Evolutionary conservation across 805 yeast species (phyloP).

Genomic region (Schizosaccharomyces lindneri): DNA sequence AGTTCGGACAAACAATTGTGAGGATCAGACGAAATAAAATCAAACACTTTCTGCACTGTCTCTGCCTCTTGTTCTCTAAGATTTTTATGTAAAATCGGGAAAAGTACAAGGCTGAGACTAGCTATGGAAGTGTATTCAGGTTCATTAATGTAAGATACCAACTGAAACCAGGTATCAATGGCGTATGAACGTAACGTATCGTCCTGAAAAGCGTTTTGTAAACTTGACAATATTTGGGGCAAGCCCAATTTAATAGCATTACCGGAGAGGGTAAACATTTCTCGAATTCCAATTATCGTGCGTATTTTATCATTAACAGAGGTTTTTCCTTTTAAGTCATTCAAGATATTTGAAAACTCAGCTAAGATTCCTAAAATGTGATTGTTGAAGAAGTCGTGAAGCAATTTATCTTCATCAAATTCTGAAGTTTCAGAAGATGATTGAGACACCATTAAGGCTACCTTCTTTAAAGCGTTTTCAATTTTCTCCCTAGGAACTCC

Average conservation of each 20-base stretch:
- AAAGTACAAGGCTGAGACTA: conserved; percentile 48
- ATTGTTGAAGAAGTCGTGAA: conserved; percentile 24
- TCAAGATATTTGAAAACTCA: conserved; percentile 52
- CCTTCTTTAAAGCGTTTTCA: conserved; percentile 6
- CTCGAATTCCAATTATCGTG: conserved; percentile 49
- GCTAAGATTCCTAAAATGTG: conserved; percentile 55
- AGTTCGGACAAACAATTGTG: conserved; percentile 3
- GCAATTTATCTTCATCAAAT: conserved; percentile 1
- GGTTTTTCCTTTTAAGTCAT: conserved; percentile 43
- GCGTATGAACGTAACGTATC: conserved; percentile 35
- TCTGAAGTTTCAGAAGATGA: not conserved
- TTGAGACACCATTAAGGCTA: conserved; percentile 3
- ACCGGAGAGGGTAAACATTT: conserved; percentile 30
- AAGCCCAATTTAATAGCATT: conserved; percentile 37
- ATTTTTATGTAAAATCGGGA: conserved; percentile 38
- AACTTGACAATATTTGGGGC: conserved; percentile 67
- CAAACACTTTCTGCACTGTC: conserved; percentile 29
- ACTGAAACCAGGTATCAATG: conserved; percentile 36
- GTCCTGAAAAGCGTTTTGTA: conserved; percentile 53
- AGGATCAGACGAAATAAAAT: conserved; percentile 11
- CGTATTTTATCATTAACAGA: conserved; percentile 48
- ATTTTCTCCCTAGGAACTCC: conserved; percentile 3
- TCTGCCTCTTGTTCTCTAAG: conserved; percentile 27
- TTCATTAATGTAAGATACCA: conserved; percentile 32
- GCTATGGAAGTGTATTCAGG: conserved; percentile 38